Evolutionary conservation across 1,284 basidiomycete species (phyloP), one percentile per base, ranked within the genome.

Genomic region (Melampsora larici-populina): DNA sequence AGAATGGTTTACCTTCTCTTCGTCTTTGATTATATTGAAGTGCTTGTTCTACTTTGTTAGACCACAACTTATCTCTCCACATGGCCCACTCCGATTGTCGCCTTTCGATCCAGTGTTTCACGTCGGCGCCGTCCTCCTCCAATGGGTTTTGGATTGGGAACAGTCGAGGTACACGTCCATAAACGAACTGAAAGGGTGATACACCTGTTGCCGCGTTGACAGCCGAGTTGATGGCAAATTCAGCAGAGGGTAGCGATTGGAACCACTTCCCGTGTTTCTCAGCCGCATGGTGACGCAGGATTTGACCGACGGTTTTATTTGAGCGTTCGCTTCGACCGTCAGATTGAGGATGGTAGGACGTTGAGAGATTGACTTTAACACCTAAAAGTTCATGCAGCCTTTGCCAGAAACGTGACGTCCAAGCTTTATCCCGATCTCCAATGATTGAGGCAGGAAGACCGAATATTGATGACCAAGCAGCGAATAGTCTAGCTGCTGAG

Each of bases 361-460:
- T n/a, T 18, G 62, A n/a, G 7, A 64, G 26, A 15, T 64, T 24
- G 7, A 74, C 65, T 43, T 67, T 80, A 3, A 81, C 66, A 2
- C 82, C 81, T 0, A 81, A 64, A 6, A 81, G 64, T 13, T 46
- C 36, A 51, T 81, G 79, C 1, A 83, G 79, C 0, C 71, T 62
- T 0, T 72, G 49, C 83, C 83, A 83, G 70, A 84, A 83, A 9
- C 51, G 17, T 5, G 80, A 79, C 0, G 79, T 77, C 63, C 82
- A 84, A 1, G 81, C 79, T n/a, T 80, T 80, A 69, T 83, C 80
- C 0, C 80, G 51, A 67, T 83, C 79, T 18, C 65, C 77, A 15
- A 83, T 72, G 55, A 84, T 80, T 0, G 80, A 48, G 4, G 79
- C 26, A 0, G 81, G 82, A n/a, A n/a, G n/a, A n/a, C n/a, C n/a